Conservation (phyloP, 768 basidiomycete species). For the Crepidotus variabilis region DNA sequence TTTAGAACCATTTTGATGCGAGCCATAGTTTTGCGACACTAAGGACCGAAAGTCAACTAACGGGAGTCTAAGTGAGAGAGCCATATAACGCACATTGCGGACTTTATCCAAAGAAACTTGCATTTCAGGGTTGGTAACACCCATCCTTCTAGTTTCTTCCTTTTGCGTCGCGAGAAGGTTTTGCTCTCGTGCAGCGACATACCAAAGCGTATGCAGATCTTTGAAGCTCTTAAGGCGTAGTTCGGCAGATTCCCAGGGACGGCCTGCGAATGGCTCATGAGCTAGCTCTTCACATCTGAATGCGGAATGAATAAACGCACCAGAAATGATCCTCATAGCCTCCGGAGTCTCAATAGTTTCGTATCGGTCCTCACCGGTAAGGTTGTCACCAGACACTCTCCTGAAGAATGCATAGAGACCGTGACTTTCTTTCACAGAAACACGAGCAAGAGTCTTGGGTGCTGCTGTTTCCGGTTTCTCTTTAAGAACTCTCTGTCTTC, state of each 20-base stretch:
- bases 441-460: background rate
- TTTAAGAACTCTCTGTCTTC: background rate
- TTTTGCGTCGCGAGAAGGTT: constrained; percentile 88
- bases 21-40: constrained; percentile 97
- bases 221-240: constrained; percentile 88
- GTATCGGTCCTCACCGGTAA: constrained; percentile 44
- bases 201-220: constrained; percentile 95
- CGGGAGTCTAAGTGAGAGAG: constrained; percentile 2
- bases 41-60: background rate
- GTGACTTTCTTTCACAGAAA: constrained; percentile 52
- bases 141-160: constrained; percentile 70
- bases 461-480: background rate
- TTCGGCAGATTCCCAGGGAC: constrained; percentile 84
- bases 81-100: constrained; percentile 36
- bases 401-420: constrained; percentile 80
- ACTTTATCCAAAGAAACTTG: constrained; percentile 35
- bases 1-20: constrained; percentile 90
- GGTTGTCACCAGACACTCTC: constrained; percentile 40
- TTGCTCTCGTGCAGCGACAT: constrained; percentile 80
- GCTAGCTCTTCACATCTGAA: constrained; percentile 2
- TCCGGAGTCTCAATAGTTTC: constrained; percentile 41
- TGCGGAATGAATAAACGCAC: constrained; percentile 15
- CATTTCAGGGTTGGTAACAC: constrained; percentile 27
- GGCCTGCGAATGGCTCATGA: constrained; percentile 46
- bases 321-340: constrained; percentile 23